A percentile compares a stretch with the other conserved stretches of the same genome.
phyloP scores from a whole-genome alignment of 306 rosid genomes.

The Ormosia semicastrata region DNA sequence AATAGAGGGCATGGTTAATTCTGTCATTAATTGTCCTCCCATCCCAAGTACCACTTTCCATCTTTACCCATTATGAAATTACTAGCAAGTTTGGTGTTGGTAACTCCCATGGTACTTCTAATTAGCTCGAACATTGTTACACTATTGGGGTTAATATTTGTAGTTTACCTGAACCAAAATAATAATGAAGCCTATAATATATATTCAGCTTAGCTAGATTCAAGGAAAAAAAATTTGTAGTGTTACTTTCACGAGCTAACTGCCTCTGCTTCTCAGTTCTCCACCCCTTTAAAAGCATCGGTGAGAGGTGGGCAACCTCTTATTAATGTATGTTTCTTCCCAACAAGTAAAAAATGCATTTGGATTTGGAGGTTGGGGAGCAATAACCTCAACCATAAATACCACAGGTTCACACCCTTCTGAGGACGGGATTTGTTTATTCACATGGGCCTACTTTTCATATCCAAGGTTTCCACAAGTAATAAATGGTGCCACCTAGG shows the following conservation, averaged over 20 bases:
- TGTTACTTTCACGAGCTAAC: not conserved
- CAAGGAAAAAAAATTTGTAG: not conserved
- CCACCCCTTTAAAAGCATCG: not conserved
- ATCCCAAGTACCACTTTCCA: slow-evolving; percentile 7
- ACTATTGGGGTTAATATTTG: not conserved
- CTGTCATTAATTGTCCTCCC: slow-evolving; percentile 3
- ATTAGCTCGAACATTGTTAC: not conserved
- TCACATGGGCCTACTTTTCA: not conserved
- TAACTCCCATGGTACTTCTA: not conserved
- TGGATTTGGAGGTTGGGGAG: not conserved
- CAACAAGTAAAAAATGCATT: not conserved
- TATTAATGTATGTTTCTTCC: not conserved
- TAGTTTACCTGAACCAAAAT: not conserved
- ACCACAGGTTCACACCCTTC: not conserved
- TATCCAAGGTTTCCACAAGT: not conserved
- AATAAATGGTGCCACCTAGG: not conserved
- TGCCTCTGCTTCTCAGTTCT: not conserved
- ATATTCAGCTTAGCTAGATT: not conserved
- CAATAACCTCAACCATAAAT: not conserved
- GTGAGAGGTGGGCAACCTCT: not conserved
- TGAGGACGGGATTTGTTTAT: not conserved
- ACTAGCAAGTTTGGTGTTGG: not conserved
- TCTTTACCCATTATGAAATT: not conserved
- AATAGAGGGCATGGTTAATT: slow-evolving; percentile 21
- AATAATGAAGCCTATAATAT: not conserved